phyloP scores from a whole-genome alignment of 768 basidiomycete genomes.

The Boletus subparvulus region DNA sequence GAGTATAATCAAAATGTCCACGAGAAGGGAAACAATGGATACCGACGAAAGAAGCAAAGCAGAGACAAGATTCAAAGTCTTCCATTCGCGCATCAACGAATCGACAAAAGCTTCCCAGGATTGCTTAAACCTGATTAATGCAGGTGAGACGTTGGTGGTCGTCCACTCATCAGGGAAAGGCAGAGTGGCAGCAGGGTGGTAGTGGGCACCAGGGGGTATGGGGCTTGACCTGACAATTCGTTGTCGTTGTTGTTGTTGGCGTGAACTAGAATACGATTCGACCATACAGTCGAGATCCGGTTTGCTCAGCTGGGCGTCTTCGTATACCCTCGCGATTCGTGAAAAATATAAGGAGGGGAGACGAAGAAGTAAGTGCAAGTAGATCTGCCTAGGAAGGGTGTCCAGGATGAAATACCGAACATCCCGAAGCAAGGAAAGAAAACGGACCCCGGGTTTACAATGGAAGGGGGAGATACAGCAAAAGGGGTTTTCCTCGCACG shows the following conservation, averaged over 20 bases:
- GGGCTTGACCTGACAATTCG: slow-evolving; percentile 23
- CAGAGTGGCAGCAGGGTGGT: slow-evolving; percentile 24
- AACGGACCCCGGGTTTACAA: slow-evolving; percentile 13
- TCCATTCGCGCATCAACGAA: slow-evolving; percentile 71
- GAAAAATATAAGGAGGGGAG: slow-evolving; percentile 81
- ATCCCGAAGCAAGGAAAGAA: slow-evolving; percentile 19
- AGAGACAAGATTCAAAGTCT: slow-evolving; percentile 72
- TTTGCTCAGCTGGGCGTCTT: slow-evolving; percentile 74
- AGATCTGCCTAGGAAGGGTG: slow-evolving; percentile 43
- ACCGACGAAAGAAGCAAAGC: slow-evolving; percentile 55
- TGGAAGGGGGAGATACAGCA: slow-evolving; percentile 23
- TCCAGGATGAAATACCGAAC: slow-evolving; percentile 32
- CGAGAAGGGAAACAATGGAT: background rate
- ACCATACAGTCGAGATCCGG: slow-evolving; percentile 65
- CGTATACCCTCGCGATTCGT: slow-evolving; percentile 72
- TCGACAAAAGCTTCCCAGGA: slow-evolving; percentile 75
- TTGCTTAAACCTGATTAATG: slow-evolving; percentile 59
- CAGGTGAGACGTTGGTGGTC: slow-evolving; percentile 52
- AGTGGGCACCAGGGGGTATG: slow-evolving; percentile 28
- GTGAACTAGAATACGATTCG: slow-evolving; percentile 29
- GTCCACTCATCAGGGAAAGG: slow-evolving; percentile 59
- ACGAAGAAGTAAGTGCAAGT: slow-evolving; percentile 53
- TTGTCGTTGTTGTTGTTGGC: slow-evolving; percentile 15
- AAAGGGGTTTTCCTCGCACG: slow-evolving; percentile 21
- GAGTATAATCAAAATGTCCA: background rate